Percentiles rank a stretch among this genome's conserved stretches.
Conservation (phyloP, 805 yeast genomes). For the Millerozyma miso region DNA sequence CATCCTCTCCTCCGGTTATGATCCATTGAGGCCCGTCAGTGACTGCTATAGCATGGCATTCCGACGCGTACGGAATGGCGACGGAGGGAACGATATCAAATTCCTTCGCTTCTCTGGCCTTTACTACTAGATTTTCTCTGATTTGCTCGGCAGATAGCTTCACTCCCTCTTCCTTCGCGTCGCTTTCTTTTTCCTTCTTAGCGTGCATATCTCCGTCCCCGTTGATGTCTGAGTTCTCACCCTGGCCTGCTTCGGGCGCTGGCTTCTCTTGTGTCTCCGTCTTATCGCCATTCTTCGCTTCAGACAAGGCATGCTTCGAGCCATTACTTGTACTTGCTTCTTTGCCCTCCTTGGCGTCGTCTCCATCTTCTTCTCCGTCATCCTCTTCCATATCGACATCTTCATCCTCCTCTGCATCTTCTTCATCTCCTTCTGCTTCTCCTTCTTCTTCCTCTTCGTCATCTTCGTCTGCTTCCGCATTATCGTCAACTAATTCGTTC, state of each 20-base stretch:
- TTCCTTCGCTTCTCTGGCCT: conserved; percentile 48
- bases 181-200: conserved; percentile 1
- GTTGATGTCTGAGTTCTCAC: neutral
- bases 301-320: conserved; percentile 5
- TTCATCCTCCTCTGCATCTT: conserved; percentile 9
- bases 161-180: neutral
- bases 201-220: neutral
- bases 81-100: conserved; percentile 80
- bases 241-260: conserved; percentile 4
- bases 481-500: conserved; percentile 15
- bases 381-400: conserved; percentile 8
- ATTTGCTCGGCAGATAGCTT: conserved; percentile 3
- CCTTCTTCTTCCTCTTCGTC: conserved; percentile 11
- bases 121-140: conserved; percentile 29
- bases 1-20: conserved; percentile 95
- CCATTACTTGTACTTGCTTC: conserved; percentile 4
- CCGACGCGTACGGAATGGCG: conserved; percentile 79
- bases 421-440: conserved; percentile 13
- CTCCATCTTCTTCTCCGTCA: conserved; percentile 8
- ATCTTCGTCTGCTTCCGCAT: conserved; percentile 13
- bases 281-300: neutral
- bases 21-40: conserved; percentile 82
- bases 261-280: conserved; percentile 6
- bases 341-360: conserved; percentile 4
- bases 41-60: conserved; percentile 72